These are phyloP conservation scores for Jamesozyma spencerorum DNA, from an alignment of 805 yeast genomes.

Conservation along the genomic window DNA sequence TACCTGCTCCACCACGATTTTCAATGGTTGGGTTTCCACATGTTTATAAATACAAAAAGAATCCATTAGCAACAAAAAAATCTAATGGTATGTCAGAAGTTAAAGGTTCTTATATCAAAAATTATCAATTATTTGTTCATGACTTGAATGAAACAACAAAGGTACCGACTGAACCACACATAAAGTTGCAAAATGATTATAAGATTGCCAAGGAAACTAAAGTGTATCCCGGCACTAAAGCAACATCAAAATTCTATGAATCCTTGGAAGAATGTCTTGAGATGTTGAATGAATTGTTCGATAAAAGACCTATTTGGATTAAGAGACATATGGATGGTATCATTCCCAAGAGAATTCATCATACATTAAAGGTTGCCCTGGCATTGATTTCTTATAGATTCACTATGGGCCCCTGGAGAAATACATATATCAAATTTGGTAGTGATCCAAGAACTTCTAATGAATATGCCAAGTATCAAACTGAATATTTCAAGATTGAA, in stretches of 20 bases:
- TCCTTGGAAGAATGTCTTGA: slow-evolving; percentile 24
- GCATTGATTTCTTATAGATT: slow-evolving; percentile 78
- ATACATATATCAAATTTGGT: slow-evolving; percentile 70
- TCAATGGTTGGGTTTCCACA: slow-evolving; percentile 70
- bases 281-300: slow-evolving; percentile 41
- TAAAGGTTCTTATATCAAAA: slow-evolving; percentile 35
- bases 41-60: slow-evolving; percentile 68
- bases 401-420: slow-evolving; percentile 92
- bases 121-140: slow-evolving; percentile 37
- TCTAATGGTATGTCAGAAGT: slow-evolving; percentile 44
- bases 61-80: slow-evolving; percentile 46
- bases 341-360: slow-evolving; percentile 36
- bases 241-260: slow-evolving; percentile 26
- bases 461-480: slow-evolving; percentile 58
- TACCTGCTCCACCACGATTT: slow-evolving; percentile 83
- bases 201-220: slow-evolving; percentile 28
- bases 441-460: slow-evolving; percentile 58
- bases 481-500: slow-evolving; percentile 60
- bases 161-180: slow-evolving; percentile 44
- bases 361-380: slow-evolving; percentile 58
- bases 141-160: slow-evolving; percentile 37
- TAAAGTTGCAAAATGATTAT: slow-evolving; percentile 39
- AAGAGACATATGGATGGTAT: slow-evolving; percentile 57
- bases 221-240: slow-evolving; percentile 29
- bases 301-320: slow-evolving; percentile 74